Evolutionary conservation across 768 basidiomycete species (phyloP), one percentile per base, ranked within the genome.

Genomic region (Trametes coccinea): DNA sequence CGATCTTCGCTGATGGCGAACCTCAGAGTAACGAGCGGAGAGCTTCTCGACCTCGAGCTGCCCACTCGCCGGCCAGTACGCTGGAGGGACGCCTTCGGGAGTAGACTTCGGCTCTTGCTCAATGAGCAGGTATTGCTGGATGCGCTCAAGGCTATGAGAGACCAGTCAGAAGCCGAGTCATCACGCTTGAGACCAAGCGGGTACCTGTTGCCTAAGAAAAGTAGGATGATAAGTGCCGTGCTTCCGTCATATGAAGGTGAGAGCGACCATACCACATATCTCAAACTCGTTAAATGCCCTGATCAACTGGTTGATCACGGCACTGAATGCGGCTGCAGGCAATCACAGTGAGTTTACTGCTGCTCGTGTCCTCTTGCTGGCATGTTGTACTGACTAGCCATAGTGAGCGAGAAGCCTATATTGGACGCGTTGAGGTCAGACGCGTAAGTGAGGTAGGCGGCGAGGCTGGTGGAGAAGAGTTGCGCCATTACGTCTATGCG

Each of bases 401-500:
- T 75, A 44, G 70, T 76, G 52, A 76, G 51, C 16, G 74, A 73
- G 66, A 76, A 72, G 3, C 75, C 80, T 10, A 72, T 70, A 10
- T 76, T 73, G 7, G 76, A 72, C 4, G 77, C 69, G 76, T 55
- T 30, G 75, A 80, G 78, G n/a, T 69, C 53, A 7, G 68, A 66
- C 33, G 67, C 67, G 63, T 84, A 85, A 4, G 82, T 72, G 13
- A 85, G 71, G 68, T 82, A 82, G 8, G 77, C 75, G 3, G 81
- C 83, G 8, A 86, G 76, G 8, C 67, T 68, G 1, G 80, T 69
- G 1, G 82, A 71, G 67, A 84, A 84, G 34, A 81, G 37, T 14
- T 76, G 78, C 1, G 81, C 82, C 33, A 82, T 62, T 34, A 72
- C 63, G 69, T 92, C 89, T 39, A 91, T 77, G 59, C 80, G 76